Base-by-base conservation (phyloP, 495 filamentous ascomycete genomes). In the Staphylotrichum longicolle region DNA sequence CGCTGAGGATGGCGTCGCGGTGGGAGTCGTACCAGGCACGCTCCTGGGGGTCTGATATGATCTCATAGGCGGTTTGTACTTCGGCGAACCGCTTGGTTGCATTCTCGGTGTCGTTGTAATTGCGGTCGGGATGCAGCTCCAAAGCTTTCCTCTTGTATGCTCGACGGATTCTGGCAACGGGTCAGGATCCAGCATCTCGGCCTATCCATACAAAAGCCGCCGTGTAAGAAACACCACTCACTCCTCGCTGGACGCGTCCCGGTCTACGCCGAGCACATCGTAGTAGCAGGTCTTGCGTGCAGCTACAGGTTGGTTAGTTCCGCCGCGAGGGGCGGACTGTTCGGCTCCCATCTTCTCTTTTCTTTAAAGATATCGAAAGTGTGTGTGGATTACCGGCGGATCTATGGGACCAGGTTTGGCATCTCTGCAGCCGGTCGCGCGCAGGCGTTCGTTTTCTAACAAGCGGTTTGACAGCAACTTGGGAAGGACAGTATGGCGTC, bases 11-110 rank as follows among this genome's bases (percentile, higher is more conserved):
- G 12, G 86, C 86, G 63, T 91, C 88, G 54, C 91, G 88, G 68
- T 99, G 94, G 30, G 91, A 89, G 68, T 99, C 93, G 73, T 99
- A 99, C 94, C 94, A 98, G 8, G 93, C 88, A 50, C 95, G 86
- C 72, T 99, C 94, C 71, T 98, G 93, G 7, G 91, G 86, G 72
- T 99, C 95, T 14, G 92, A 95, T 3, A 99, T 86, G 27, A 98
- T 85, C 70, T 98, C 92, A 73, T 98, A 96, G 42, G 94, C 94
- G 9, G 91, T 82, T 71, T 96, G 93, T 32, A 98, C 82, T 66
- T 94, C 91, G 48, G 93, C 91, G 71, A 99, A 99, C 20, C 86
- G 85, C 61, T 76, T 79, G 0, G 94, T 98, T 7, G 93, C 84
- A 62, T 85, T 84, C 63, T 94, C 91, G 55, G 85, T 85, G 69